Conservation (phyloP, 495 filamentous ascomycete genomes). For the Aspergillus sclerotioniger region DNA sequence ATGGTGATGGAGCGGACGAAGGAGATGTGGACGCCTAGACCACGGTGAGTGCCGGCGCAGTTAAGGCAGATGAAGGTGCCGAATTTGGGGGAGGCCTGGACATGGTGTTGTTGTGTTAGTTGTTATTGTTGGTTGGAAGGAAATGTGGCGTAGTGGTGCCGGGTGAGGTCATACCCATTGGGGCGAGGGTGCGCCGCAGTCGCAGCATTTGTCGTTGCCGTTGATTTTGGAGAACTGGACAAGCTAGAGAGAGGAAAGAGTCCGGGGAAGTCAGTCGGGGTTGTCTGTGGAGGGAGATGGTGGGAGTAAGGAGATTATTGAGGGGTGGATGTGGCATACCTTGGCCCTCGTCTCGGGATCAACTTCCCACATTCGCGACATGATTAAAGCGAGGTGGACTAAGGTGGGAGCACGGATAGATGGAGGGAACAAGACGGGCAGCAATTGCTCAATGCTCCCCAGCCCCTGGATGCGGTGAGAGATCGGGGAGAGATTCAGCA, state of each 20-base stretch:
- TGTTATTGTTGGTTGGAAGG: slow-evolving; percentile 7
- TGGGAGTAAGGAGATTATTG: background rate
- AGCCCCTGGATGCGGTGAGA: background rate
- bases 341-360: slow-evolving; percentile 93
- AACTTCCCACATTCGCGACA: slow-evolving; percentile 89
- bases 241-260: slow-evolving; percentile 53
- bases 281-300: background rate
- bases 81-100: slow-evolving; percentile 67
- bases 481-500: background rate
- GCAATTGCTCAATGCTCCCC: slow-evolving; percentile 4
- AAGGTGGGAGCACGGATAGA: background rate
- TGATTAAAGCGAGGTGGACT: slow-evolving; percentile 20
- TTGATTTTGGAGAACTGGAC: slow-evolving; percentile 82
- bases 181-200: slow-evolving; percentile 89
- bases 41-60: slow-evolving; percentile 92
- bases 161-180: slow-evolving; percentile 66
- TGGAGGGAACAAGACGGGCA: background rate
- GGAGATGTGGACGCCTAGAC: slow-evolving; percentile 94
- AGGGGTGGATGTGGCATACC: slow-evolving; percentile 46
- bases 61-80: slow-evolving; percentile 94
- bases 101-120: background rate
- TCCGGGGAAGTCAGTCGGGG: slow-evolving; percentile 14
- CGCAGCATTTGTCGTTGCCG: slow-evolving; percentile 84
- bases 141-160: slow-evolving; percentile 1
- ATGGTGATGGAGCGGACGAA: slow-evolving; percentile 96